Conservation (phyloP, 1,284 basidiomycete species). For the Ceratobasidium sp. region DNA sequence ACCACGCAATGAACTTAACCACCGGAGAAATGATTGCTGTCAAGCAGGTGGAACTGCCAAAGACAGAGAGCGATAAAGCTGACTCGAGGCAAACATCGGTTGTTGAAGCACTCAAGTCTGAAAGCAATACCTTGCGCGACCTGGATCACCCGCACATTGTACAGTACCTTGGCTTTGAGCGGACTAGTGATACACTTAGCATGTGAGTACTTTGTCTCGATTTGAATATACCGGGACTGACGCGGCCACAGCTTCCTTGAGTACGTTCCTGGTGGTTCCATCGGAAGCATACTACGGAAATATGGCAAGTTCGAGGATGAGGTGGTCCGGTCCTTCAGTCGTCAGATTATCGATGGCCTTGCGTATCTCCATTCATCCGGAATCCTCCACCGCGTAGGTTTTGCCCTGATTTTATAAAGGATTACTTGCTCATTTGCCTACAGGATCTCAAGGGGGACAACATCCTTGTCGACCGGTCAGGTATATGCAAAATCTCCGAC, state of each 20-base stretch:
- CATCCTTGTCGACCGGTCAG: slow-evolving; percentile 92
- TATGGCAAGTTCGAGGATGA: slow-evolving; percentile 93
- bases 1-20: slow-evolving; percentile 93
- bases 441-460: slow-evolving; percentile 98
- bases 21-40: slow-evolving; percentile 99
- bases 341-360: slow-evolving; percentile 90
- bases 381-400: slow-evolving; percentile 86
- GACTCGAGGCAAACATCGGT: slow-evolving; percentile 85
- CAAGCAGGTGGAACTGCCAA: slow-evolving; percentile 97
- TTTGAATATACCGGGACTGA: slow-evolving; percentile 29
- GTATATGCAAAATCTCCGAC: slow-evolving; percentile 97
- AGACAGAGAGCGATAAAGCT: slow-evolving; percentile 86
- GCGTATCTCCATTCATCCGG: slow-evolving; percentile 92
- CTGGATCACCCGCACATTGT: slow-evolving; percentile 98
- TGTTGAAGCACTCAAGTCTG: slow-evolving; percentile 90
- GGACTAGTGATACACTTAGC: slow-evolving; percentile 87
- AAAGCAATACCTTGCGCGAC: slow-evolving; percentile 95
- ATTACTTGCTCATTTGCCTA: slow-evolving; percentile 26
- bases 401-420: not conserved
- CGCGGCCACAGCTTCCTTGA: slow-evolving; percentile 80
- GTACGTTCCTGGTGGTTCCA: slow-evolving; percentile 96
- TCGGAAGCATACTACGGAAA: slow-evolving; percentile 90
- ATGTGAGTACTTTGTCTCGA: slow-evolving; percentile 67
- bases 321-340: slow-evolving; percentile 91
- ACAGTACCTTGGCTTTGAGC: slow-evolving; percentile 97